Base-by-base conservation (phyloP, 1,284 basidiomycete species). In the Hemileia vastatrix region DNA sequence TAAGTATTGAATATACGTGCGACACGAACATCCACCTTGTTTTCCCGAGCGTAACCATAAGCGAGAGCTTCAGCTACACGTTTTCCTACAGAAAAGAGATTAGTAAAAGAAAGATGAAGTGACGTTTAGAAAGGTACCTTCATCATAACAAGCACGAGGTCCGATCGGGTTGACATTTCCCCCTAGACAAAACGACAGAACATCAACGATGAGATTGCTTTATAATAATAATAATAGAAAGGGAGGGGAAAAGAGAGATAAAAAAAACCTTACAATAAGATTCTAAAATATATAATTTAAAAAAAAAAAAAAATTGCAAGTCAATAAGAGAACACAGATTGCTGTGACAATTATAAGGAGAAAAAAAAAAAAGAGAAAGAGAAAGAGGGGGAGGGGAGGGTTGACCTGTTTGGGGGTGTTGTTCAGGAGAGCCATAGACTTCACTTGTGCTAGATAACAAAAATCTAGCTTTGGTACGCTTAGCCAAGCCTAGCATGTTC, bases 401-500 rank as follows among this genome's bases (percentile, higher is more conserved):
- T 15, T 8, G 48, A 64, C 95, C 92, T 63, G 81, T 83, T 77
- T 98, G 94, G 44, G 94, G 94, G 77, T 96, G 93, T 54, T 95
- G 92, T 78, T 95, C 91, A 66, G 70, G 70, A 2, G 67, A 68
- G 11, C 93, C 93, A 75, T 97, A 97, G 5, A 97, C 88, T 81
- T 97, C 93, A 85, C 76, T 70, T 24, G 93, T 97, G 66, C 89
- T 92, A 65, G 86, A 86, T 69, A 97, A 92, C 67, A 98, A 80
- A 83, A 98, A 97, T 57, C 93, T 84, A 8, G 94, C 94, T 77
- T 96, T 96, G 58, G 87, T 91, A 65, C 92, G 88, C 78, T 96
- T 97, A 11, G 94, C 94, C n/a, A 98, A 83, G 64, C 90, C 94
- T 54, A 98, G 86, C 90, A 96, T 94, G 79, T 98, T 97, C 68